Conservation (phyloP, 202 grass and related monocot species). For the Thinopyrum obtusiflorum region DNA sequence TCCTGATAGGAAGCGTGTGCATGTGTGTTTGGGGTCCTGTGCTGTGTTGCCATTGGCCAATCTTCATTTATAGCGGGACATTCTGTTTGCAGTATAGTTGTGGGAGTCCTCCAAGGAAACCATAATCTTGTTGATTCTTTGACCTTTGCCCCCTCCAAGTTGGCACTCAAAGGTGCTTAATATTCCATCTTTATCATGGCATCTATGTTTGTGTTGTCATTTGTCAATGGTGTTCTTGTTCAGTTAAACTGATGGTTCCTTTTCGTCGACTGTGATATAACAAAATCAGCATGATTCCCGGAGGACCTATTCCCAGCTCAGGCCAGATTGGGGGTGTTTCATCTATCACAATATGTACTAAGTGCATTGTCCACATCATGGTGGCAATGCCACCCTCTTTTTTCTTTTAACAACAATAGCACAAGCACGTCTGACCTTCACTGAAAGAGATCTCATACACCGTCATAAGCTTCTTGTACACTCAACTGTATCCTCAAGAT, state of each 20-base stretch:
- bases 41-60: slow-evolving; percentile 46
- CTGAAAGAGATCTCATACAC: background rate
- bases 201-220: slow-evolving; percentile 37
- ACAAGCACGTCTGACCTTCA: background rate
- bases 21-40: slow-evolving; percentile 40
- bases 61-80: slow-evolving; percentile 53
- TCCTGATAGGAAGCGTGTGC: slow-evolving; percentile 49
- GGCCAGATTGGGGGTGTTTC: slow-evolving; percentile 23
- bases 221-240: slow-evolving; percentile 25
- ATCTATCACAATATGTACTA: slow-evolving; percentile 24
- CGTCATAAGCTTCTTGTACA: slow-evolving; percentile 33
- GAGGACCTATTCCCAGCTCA: slow-evolving; percentile 26
- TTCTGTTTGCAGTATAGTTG: slow-evolving; percentile 29
- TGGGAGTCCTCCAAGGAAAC: slow-evolving; percentile 45
- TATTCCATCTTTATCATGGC: slow-evolving; percentile 37
- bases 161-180: slow-evolving; percentile 40
- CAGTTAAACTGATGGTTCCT: slow-evolving; percentile 35
- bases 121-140: slow-evolving; percentile 50
- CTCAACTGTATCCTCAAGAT: slow-evolving; percentile 40
- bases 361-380: slow-evolving; percentile 23
- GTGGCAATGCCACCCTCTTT: slow-evolving; percentile 22
- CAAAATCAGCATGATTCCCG: slow-evolving; percentile 37
- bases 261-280: slow-evolving; percentile 37
- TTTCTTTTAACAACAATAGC: background rate
- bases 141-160: slow-evolving; percentile 36